phyloP scores from a whole-genome alignment of 495 filamentous ascomycete genomes.

The Durotheca rogersii region DNA sequence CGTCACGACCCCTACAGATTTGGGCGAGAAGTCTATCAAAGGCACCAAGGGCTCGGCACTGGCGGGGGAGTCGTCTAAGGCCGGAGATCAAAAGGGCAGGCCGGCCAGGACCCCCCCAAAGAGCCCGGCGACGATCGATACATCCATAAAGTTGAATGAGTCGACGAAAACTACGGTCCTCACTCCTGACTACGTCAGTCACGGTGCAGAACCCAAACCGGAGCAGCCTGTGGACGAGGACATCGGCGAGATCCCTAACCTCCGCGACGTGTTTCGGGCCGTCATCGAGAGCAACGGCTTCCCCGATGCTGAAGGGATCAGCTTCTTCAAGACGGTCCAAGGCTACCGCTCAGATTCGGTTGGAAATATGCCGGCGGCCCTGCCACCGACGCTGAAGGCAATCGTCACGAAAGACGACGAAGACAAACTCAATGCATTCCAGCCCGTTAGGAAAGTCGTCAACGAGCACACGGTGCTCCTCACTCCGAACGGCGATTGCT shows the following conservation, averaged over 20 bases:
- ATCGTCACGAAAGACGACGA: slow-evolving; percentile 56
- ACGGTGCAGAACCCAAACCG: slow-evolving; percentile 25
- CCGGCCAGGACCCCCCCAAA: slow-evolving; percentile 19
- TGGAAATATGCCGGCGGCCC: slow-evolving; percentile 16
- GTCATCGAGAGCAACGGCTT: slow-evolving; percentile 24
- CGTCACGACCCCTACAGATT: slow-evolving; percentile 4
- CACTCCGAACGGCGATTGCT: slow-evolving; percentile 74
- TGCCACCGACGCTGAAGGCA: slow-evolving; percentile 43
- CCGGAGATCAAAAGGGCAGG: slow-evolving; percentile 24
- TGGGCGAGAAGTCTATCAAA: slow-evolving; percentile 13
- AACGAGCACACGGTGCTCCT: slow-evolving; percentile 61
- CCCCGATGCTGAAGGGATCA: slow-evolving; percentile 30
- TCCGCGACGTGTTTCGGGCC: slow-evolving; percentile 34
- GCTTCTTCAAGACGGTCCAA: slow-evolving; percentile 32
- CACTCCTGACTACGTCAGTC: slow-evolving; percentile 34
- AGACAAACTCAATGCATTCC: slow-evolving; percentile 47
- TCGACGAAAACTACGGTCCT: slow-evolving; percentile 38
- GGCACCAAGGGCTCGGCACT: slow-evolving; percentile 1
- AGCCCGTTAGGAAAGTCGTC: slow-evolving; percentile 51
- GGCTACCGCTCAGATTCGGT: slow-evolving; percentile 27
- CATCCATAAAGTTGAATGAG: slow-evolving; percentile 36
- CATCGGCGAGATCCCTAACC: slow-evolving; percentile 33
- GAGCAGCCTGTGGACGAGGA: slow-evolving; percentile 35
- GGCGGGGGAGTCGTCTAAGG: slow-evolving; percentile 25
- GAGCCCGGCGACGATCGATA: slow-evolving; percentile 28